Evolutionary conservation across 1,139 yeast genomes (phyloP).

Genomic region (Diutina rugosa): DNA sequence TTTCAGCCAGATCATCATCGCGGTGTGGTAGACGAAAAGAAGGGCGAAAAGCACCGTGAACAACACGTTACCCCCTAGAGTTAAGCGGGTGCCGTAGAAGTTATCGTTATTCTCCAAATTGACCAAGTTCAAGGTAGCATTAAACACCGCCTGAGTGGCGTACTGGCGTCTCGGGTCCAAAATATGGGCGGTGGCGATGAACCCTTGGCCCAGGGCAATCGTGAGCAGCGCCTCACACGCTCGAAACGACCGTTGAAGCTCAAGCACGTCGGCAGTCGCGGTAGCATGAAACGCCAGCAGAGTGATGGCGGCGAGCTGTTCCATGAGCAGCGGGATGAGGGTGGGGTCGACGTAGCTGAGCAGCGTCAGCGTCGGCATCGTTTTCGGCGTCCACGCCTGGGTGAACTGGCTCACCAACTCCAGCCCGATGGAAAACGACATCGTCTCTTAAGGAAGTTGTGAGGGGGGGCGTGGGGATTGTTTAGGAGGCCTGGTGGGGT

Average conservation of each 20-base stretch:
- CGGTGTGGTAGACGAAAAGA: constrained; percentile 5
- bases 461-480: too few species aligned
- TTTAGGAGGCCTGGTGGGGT: neutral
- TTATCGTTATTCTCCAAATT: constrained; percentile 3
- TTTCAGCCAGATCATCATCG: constrained; percentile 4
- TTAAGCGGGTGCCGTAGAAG: constrained; percentile 7
- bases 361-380: neutral
- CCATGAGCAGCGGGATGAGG: neutral
- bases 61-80: constrained; percentile 5
- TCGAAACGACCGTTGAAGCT: neutral
- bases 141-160: neutral
- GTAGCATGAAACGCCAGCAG: neutral
- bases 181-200: neutral
- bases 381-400: neutral
- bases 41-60: constrained; percentile 7
- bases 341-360: neutral
- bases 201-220: neutral
- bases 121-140: neutral
- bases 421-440: neutral
- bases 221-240: neutral
- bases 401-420: neutral
- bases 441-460: neutral
- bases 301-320: neutral
- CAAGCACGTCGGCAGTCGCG: neutral
- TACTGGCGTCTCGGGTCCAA: neutral